These are phyloP conservation scores for Scleroderma bovista DNA, from an alignment of 768 basidiomycete species.

Conservation along the genomic window DNA sequence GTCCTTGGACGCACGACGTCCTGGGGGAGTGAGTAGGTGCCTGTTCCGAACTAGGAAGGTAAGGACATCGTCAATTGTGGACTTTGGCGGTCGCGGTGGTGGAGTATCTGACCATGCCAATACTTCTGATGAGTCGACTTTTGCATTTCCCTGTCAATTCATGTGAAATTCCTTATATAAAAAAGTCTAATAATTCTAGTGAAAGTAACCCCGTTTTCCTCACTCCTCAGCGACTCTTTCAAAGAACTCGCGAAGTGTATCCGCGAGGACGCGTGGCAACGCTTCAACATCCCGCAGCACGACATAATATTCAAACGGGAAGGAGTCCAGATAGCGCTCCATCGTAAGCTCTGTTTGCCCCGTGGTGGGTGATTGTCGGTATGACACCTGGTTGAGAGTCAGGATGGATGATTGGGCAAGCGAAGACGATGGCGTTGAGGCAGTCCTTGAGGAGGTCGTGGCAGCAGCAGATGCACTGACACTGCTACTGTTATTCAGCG, in stretches of 20 bases:
- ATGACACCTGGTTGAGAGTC: slow-evolving; percentile 87
- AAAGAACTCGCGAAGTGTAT: slow-evolving; percentile 89
- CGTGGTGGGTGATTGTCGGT: slow-evolving; percentile 43
- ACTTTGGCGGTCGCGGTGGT: no score
- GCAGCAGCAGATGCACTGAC: slow-evolving; percentile 2
- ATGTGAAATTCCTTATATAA: no score
- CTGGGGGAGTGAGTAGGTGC: no score
- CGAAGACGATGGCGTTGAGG: slow-evolving; percentile 11
- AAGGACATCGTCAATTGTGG: no score
- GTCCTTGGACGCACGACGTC: no score
- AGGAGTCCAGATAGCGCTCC: slow-evolving; percentile 87
- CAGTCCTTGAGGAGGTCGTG: no score
- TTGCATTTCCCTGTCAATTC: no score
- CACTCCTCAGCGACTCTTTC: slow-evolving; percentile 63
- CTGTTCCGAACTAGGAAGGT: no score
- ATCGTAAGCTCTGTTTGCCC: slow-evolving; percentile 85
- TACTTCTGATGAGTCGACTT: no score
- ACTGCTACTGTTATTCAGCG: slow-evolving; percentile 49
- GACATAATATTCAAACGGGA: slow-evolving; percentile 97
- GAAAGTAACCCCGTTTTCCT: neutral
- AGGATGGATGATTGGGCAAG: slow-evolving; percentile 71
- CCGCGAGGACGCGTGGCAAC: slow-evolving; percentile 82
- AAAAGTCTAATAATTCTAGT: neutral
- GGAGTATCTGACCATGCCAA: no score
- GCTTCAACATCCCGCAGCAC: slow-evolving; percentile 89